Base-by-base conservation (phyloP, 805 yeast genomes). In the Martiniozyma abietophila region DNA sequence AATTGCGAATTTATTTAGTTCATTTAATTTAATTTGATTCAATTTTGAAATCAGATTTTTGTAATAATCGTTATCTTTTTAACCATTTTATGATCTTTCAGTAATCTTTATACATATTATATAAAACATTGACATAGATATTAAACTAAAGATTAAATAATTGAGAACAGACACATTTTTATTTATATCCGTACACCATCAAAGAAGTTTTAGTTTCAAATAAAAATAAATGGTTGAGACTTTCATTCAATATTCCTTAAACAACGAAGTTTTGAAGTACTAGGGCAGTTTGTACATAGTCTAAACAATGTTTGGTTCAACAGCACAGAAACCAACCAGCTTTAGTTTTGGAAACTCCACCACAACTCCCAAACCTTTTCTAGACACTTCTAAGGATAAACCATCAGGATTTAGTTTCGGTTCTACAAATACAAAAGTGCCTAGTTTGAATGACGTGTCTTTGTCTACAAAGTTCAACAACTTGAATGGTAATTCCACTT, bases 251-350 rank as follows among this genome's bases (percentile, higher is more conserved):
- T n/a, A n/a, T 21, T 21, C 24, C 11, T 21, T 11, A 8, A 21
- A 21, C 24, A 21, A 8, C 10, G 8, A 21, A 21, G 24, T 8
- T 8, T 21, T 21, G 11, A 21, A 21, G 24, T 8, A 8, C 24
- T 21, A 21, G 11, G 10, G 24, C 22, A 22, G 8, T n/a, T n/a
- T n/a, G 18, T 11, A 31, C 18, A 10, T 8, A 14, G 5, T 20
- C 7, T 7, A 19, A 14, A 10, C n/a, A 22, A 51, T 51, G 54
- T 49, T 50, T 43, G 53, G 54, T 10, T 38, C 52, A 12, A 16
- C 51, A 6, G 34, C 49, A 3, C 42, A 42, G 18, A 47, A 39
- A 29, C 35, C 52, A 18, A 32, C 43, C 4, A 47, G 49, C 17
- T 51, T 49, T 34, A 37, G 40, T 7, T 50, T 51, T 39, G 56